A percentile compares a stretch with the other conserved stretches of the same genome.
These are phyloP conservation scores for Cicer arietinum DNA, from an alignment of 306 rosid genomes.

Conservation along the genomic window DNA sequence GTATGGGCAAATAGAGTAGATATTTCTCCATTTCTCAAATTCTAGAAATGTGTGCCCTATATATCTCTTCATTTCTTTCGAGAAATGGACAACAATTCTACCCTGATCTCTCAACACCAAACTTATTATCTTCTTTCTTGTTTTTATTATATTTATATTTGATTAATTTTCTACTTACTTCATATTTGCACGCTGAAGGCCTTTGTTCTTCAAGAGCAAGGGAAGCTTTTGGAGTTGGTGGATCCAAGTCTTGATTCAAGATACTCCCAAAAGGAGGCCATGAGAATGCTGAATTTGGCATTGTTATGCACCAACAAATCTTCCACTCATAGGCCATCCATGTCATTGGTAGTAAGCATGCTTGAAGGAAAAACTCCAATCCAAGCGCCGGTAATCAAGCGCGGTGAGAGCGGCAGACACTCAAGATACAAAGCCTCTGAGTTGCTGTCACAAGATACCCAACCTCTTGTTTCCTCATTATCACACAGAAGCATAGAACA, in stretches of 20 bases:
- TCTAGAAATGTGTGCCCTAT: too few relatives aligned
- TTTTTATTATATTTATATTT: conserved; percentile 15
- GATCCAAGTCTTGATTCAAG: conserved; percentile 70
- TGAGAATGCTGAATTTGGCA: conserved; percentile 68
- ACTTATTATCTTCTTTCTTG: conserved; percentile 7
- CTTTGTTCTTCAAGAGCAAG: conserved; percentile 82
- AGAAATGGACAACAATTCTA: neutral
- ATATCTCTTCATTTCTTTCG: too few relatives aligned
- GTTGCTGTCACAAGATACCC: conserved; percentile 59
- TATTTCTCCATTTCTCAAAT: neutral
- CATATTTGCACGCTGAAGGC: conserved; percentile 54
- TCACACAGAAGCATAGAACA: conserved; percentile 52
- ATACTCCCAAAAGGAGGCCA: conserved; percentile 60
- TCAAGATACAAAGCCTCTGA: conserved; percentile 68
- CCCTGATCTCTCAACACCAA: neutral
- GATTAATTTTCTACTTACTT: conserved; percentile 23
- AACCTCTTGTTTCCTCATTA: conserved; percentile 50
- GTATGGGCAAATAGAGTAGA: neutral
- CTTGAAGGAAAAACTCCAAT: conserved; percentile 72
- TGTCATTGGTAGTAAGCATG: conserved; percentile 85
- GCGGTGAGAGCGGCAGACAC: conserved; percentile 40
- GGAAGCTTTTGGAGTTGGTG: conserved; percentile 70
- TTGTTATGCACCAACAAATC: conserved; percentile 81
- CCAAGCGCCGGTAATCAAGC: conserved; percentile 53
- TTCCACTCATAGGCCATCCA: conserved; percentile 77